These are phyloP conservation scores for Haplosporangium sp. DNA, from an alignment of 371 early-diverging fungal species.

Conservation along the genomic window DNA sequence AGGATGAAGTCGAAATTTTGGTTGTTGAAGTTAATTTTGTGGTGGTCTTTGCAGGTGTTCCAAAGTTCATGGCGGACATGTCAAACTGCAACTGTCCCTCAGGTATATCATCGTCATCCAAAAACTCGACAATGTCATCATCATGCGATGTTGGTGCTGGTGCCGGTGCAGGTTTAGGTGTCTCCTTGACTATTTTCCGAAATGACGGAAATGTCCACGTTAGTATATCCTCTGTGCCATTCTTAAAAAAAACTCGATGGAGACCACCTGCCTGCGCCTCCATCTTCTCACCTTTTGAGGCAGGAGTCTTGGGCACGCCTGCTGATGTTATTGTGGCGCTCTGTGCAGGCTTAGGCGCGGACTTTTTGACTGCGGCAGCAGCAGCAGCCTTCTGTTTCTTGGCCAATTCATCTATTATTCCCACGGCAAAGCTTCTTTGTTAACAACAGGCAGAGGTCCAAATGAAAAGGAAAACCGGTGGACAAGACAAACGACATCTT, in stretches of 20 bases:
- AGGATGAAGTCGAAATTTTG: constrained; percentile 5
- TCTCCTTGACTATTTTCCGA: constrained; percentile 8
- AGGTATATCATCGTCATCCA: constrained; percentile 55
- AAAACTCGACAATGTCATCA: constrained; percentile 60
- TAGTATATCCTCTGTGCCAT: neutral
- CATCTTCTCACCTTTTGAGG: constrained; percentile 17
- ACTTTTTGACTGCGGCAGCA: constrained; percentile 54
- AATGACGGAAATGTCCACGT: neutral
- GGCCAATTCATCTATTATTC: constrained; percentile 55
- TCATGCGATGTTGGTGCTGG: constrained; percentile 17
- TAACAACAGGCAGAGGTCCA: neutral
- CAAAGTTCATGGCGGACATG: constrained; percentile 63
- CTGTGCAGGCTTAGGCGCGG: constrained; percentile 42
- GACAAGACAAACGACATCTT: constrained; percentile 13
- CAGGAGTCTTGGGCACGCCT: constrained; percentile 13
- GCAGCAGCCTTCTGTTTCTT: constrained; percentile 58
- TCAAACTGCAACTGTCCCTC: constrained; percentile 60
- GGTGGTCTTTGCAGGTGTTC: constrained; percentile 17
- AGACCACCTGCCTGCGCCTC: too few species aligned
- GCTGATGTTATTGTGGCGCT: constrained; percentile 31
- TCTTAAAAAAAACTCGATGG: too few species aligned
- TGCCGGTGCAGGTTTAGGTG: constrained; percentile 8
- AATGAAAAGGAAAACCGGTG: neutral
- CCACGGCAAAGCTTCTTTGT: neutral
- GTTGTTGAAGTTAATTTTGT: constrained; percentile 4